Percentiles rank a stretch among this genome's conserved stretches.
phyloP scores from a whole-genome alignment of 1,284 basidiomycete species.

The Apiotrichum mycotoxinovorans region DNA sequence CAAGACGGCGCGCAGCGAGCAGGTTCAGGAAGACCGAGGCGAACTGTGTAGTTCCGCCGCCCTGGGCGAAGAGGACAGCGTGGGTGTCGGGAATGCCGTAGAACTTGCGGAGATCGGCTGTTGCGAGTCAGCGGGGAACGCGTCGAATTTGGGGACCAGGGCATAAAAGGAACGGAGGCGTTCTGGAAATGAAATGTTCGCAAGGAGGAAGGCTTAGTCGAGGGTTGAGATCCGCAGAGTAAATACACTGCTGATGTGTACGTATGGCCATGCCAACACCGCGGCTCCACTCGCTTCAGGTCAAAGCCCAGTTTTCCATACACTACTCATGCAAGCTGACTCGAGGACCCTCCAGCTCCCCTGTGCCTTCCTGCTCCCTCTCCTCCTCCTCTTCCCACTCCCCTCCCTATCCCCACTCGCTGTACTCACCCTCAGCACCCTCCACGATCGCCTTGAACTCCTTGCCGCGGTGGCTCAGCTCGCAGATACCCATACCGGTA shows the following conservation, averaged over 20 bases:
- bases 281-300: too few relatives aligned
- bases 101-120: conserved; percentile 64
- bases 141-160: not conserved
- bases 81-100: conserved; percentile 80
- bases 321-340: too few relatives aligned
- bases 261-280: too few relatives aligned
- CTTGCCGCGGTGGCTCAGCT: conserved; percentile 87
- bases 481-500: conserved; percentile 88
- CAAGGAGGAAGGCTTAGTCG: too few relatives aligned
- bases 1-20: conserved; percentile 57
- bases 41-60: conserved; percentile 86
- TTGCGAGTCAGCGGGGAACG: not conserved
- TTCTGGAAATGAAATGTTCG: too few relatives aligned
- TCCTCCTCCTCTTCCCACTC: not conserved
- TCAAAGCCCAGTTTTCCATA: too few relatives aligned
- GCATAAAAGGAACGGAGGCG: too few relatives aligned
- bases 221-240: too few relatives aligned
- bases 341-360: not conserved
- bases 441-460: conserved; percentile 73
- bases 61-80: conserved; percentile 83
- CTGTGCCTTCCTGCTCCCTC: too few relatives aligned
- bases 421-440: conserved; percentile 57
- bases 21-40: conserved; percentile 84
- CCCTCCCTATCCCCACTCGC: not conserved
- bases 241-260: too few relatives aligned